Evolutionary conservation across 371 early-diverging fungal genomes (phyloP), one percentile per base, ranked within the genome.

Genomic region (Haplosporangium sp.): DNA sequence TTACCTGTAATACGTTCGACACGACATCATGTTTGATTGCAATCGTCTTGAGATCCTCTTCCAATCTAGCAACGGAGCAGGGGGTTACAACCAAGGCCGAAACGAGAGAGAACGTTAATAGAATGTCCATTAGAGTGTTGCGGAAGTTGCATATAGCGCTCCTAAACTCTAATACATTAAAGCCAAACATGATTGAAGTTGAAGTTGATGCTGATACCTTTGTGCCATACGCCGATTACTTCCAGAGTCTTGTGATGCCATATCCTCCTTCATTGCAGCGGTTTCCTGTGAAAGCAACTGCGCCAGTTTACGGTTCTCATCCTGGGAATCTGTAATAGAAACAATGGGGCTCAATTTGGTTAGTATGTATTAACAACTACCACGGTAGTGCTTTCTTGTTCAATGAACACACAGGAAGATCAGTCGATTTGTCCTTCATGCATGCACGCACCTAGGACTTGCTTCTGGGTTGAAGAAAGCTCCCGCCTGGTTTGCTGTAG

Each of bases 1-100:
- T 60, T 60, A 77, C 79, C 79, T 67, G 68, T 29, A 77, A 53
- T 13, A 77, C 79, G 43, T 77, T 77, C 21, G 79, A 71, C 12
- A 71, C 64, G 16, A 77, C 64, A 36, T 58, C 67, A 48, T 77
- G 40, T 55, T 77, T 77, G 58, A 77, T 63, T 13, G 46, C 60
- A 47, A 77, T 40, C 5, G 47, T 67, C 42, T 64, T 71, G n/a
- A 72, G 64, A 6, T 68, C 69, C 20, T 72, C 79, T 53, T 77
- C 73, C 9, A 67, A 58, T 50, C 79, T 77, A 66, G 37, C 10
- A 16, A 0, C 2, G 21, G 18, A 42, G 0, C 45, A 38, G 50
- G 40, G 5, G 23, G 43, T 1, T n/a, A n/a, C 43, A 41, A 38
- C 13, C 1, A 13, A 9, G 47, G 43, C 1, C 11, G 23, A 41